Percentiles rank a stretch among this genome's conserved stretches.
Evolutionary conservation across 2,329 filamentous ascomycete genomes (phyloP).

Genomic region (Zymoseptoria ardabiliae): DNA sequence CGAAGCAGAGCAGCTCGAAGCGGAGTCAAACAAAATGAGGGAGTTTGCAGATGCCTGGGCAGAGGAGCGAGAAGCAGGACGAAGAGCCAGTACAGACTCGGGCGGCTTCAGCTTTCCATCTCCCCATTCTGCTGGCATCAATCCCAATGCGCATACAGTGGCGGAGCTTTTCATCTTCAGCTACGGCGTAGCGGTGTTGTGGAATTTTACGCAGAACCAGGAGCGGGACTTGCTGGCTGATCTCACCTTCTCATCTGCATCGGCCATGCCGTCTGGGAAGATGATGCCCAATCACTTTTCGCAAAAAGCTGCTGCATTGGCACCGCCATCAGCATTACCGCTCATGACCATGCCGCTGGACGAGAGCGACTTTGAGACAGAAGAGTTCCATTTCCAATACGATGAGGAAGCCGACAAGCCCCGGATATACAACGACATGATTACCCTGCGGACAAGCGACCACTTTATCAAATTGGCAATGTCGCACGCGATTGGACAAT

Average conservation of each 20-base stretch:
- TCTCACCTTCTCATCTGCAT: constrained; percentile 65
- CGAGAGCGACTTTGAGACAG: constrained; percentile 90
- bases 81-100: constrained; percentile 21
- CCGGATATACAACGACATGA: constrained; percentile 98
- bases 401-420: constrained; percentile 77
- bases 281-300: constrained; percentile 13
- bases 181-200: constrained; percentile 96
- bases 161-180: constrained; percentile 97
- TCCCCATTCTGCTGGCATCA: constrained; percentile 45
- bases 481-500: constrained; percentile 94
- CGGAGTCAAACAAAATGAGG: constrained; percentile 8
- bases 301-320: constrained; percentile 21
- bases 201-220: constrained; percentile 95
- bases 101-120: constrained; percentile 41
- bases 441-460: constrained; percentile 85
- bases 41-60: constrained; percentile 13
- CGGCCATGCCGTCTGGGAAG: constrained; percentile 14
- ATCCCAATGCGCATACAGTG: constrained; percentile 67
- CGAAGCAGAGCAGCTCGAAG: constrained; percentile 6
- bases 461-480: constrained; percentile 99
- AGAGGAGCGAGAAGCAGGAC: constrained; percentile 11
- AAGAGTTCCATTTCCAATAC: constrained; percentile 98
- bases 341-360: constrained; percentile 73
- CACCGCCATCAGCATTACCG: constrained; percentile 44
- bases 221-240: constrained; percentile 96